These are phyloP conservation scores for Withania somnifera DNA, from an alignment of 305 asterid species.

Conservation along the genomic window DNA sequence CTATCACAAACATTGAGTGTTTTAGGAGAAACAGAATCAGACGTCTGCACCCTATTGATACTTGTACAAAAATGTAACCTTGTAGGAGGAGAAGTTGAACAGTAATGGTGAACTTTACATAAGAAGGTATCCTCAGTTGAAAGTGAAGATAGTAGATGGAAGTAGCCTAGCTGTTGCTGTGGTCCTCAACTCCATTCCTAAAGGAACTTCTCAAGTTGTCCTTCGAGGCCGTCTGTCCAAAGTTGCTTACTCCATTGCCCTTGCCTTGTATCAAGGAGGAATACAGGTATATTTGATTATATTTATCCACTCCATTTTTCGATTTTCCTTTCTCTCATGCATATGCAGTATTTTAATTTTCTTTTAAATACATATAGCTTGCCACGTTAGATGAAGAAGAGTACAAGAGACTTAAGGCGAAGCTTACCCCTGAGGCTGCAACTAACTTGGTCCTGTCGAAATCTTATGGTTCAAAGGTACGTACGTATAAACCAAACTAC, in stretches of 20 bases:
- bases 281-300: background rate
- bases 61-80: background rate
- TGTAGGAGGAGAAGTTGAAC: slow-evolving; percentile 44
- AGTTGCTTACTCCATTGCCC: slow-evolving; percentile 24
- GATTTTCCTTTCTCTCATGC: background rate
- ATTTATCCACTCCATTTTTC: background rate
- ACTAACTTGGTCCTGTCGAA: background rate
- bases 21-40: background rate
- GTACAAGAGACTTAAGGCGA: background rate
- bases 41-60: background rate
- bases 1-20: background rate
- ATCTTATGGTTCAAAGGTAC: slow-evolving; percentile 20
- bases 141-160: slow-evolving; percentile 54
- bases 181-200: slow-evolving; percentile 55
- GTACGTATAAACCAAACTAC: background rate
- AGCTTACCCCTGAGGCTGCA: background rate
- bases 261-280: slow-evolving; percentile 51
- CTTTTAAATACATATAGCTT: background rate
- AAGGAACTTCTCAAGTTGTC: slow-evolving; percentile 45
- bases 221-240: background rate
- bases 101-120: slow-evolving; percentile 8
- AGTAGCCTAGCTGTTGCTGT: slow-evolving; percentile 59
- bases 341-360: background rate
- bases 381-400: background rate
- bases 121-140: slow-evolving; percentile 29